Conservation (phyloP, 2,329 filamentous ascomycete species). For the Venturiaceae sp. region DNA sequence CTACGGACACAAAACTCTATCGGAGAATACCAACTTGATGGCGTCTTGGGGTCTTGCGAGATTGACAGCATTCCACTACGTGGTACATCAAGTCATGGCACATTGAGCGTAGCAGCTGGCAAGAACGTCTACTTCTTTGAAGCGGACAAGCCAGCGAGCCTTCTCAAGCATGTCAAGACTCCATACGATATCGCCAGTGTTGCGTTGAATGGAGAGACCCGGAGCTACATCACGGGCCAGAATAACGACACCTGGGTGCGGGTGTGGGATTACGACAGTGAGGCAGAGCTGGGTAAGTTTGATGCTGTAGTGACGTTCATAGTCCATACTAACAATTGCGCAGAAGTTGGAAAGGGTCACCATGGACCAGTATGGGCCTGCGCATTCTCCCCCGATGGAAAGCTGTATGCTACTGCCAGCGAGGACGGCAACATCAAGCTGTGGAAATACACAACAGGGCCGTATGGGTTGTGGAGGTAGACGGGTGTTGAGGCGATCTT, state of each 20-base stretch:
- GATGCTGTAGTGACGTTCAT: conserved; percentile 5
- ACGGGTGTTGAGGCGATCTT: not conserved
- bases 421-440: conserved; percentile 98
- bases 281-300: conserved; percentile 58
- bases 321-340: conserved; percentile 12
- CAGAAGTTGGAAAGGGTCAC: conserved; percentile 90
- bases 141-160: conserved; percentile 54
- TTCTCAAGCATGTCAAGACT: conserved; percentile 72
- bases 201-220: conserved; percentile 69
- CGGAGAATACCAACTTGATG: conserved; percentile 68
- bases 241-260: conserved; percentile 94
- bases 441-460: conserved; percentile 57
- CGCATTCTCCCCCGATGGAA: conserved; percentile 88
- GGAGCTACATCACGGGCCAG: conserved; percentile 82
- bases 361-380: conserved; percentile 97
- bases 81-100: conserved; percentile 35
- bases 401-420: conserved; percentile 90
- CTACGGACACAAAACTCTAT: conserved; percentile 66
- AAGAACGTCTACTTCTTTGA: conserved; percentile 92
- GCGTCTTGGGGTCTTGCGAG: conserved; percentile 85
- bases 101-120: conserved; percentile 86
- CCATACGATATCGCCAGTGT: conserved; percentile 85
- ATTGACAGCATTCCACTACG: conserved; percentile 37
- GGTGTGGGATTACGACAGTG: conserved; percentile 80
- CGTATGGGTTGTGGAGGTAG: conserved; percentile 56